These are phyloP conservation scores for Cyberlindnera mycetangii DNA, from an alignment of 805 yeast genomes.

Conservation along the genomic window DNA sequence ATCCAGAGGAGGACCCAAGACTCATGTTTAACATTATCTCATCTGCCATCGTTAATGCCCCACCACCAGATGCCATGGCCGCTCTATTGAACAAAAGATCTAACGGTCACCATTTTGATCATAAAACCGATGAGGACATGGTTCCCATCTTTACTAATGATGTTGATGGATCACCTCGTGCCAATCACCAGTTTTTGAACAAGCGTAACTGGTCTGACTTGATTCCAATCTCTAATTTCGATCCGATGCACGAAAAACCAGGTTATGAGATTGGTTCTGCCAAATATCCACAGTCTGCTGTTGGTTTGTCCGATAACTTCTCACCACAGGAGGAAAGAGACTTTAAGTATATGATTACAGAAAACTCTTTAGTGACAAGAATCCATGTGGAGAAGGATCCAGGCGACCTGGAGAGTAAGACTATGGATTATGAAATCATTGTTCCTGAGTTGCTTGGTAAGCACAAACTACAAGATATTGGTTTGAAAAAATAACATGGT, in stretches of 20 bases:
- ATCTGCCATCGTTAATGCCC: slow-evolving; percentile 88
- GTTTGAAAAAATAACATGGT: slow-evolving; percentile 15
- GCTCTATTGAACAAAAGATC: slow-evolving; percentile 64
- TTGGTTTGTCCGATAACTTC: slow-evolving; percentile 11
- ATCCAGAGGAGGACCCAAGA: slow-evolving; percentile 70
- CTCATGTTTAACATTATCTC: slow-evolving; percentile 80
- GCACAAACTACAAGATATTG: slow-evolving; percentile 17
- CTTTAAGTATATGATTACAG: slow-evolving; percentile 52
- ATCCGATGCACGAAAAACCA: slow-evolving; percentile 13
- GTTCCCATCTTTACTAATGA: slow-evolving; percentile 67
- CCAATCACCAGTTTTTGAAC: slow-evolving; percentile 55
- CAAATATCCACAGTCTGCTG: slow-evolving; percentile 43
- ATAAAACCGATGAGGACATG: slow-evolving; percentile 71
- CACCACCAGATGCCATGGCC: slow-evolving; percentile 91
- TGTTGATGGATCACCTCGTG: slow-evolving; percentile 47
- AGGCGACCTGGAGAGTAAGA: slow-evolving; percentile 43
- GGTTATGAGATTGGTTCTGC: slow-evolving; percentile 30
- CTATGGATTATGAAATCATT: slow-evolving; percentile 64
- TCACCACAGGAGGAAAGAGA: slow-evolving; percentile 30
- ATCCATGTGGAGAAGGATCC: slow-evolving; percentile 71
- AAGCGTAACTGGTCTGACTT: slow-evolving; percentile 73
- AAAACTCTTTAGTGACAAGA: slow-evolving; percentile 61
- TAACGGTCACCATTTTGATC: slow-evolving; percentile 60
- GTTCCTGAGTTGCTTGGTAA: slow-evolving; percentile 54
- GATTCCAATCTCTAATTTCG: slow-evolving; percentile 45